These are phyloP conservation scores for Xerocomus amazonicus DNA, from an alignment of 1,284 basidiomycete genomes.

Conservation along the genomic window DNA sequence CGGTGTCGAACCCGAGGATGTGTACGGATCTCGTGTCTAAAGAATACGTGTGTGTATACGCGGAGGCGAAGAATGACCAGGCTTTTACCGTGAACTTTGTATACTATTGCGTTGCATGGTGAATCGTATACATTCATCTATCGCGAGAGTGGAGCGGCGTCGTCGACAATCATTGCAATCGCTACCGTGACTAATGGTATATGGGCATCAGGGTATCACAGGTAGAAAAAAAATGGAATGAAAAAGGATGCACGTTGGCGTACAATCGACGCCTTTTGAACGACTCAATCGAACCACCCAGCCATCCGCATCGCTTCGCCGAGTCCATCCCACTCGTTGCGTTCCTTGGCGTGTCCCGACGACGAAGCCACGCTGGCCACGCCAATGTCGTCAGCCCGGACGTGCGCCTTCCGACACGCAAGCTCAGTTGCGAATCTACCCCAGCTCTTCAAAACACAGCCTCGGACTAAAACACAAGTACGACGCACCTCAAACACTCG, in stretches of 20 bases:
- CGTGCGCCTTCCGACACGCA: slow-evolving; percentile 59
- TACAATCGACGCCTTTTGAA: neutral
- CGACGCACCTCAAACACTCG: slow-evolving; percentile 65
- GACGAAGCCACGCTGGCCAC: slow-evolving; percentile 7
- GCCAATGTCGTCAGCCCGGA: slow-evolving; percentile 1
- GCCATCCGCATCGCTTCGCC: slow-evolving; percentile 67
- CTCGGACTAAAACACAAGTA: neutral
- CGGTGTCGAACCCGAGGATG: slow-evolving; percentile 61
- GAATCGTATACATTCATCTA: neutral
- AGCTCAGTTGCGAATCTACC: slow-evolving; percentile 75
- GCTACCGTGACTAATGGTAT: slow-evolving; percentile 1
- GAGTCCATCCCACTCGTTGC: slow-evolving; percentile 57
- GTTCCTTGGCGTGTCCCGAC: slow-evolving; percentile 16
- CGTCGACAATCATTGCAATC: too few relatives aligned
- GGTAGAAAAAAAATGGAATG: too few relatives aligned
- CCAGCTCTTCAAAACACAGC: neutral
- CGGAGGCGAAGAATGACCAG: neutral
- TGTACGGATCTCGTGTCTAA: slow-evolving; percentile 26
- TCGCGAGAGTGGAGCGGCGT: neutral
- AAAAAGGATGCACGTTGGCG: neutral
- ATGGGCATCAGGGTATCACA: slow-evolving; percentile 7
- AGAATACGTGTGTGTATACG: neutral
- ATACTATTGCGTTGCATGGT: neutral
- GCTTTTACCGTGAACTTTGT: neutral
- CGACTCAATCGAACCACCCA: slow-evolving; percentile 59